Conservation (phyloP, 441 rosid species). For the Gossypium gossypioides region DNA sequence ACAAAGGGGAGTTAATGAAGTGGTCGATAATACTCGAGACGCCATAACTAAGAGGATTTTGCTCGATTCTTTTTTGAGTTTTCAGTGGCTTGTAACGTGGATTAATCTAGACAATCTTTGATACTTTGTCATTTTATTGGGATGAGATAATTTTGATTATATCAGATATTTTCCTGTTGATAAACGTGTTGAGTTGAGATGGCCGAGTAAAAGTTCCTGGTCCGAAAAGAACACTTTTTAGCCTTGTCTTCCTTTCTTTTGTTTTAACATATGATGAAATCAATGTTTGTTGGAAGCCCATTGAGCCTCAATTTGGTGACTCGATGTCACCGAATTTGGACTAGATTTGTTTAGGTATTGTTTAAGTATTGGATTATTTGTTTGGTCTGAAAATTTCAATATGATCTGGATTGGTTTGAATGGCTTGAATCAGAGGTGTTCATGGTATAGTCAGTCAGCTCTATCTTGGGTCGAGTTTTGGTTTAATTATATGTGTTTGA, state of each 20-base stretch:
- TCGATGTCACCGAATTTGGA: no score
- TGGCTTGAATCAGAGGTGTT: no score
- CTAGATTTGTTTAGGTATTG: no score
- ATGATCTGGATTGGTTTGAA: no score
- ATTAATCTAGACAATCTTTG: not conserved
- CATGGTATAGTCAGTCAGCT: no score
- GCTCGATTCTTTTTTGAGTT: not conserved
- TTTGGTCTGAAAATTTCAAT: no score
- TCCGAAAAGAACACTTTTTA: not conserved
- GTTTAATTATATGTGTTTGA: no score
- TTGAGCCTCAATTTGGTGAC: not conserved
- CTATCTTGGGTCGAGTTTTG: no score
- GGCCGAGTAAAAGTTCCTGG: not conserved
- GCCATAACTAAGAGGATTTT: conserved; percentile 28
- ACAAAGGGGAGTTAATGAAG: conserved; percentile 20
- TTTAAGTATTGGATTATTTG: no score
- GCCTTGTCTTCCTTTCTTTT: no score
- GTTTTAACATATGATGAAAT: no score
- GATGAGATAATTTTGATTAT: not conserved
- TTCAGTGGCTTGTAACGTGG: not conserved
- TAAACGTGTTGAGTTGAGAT: not conserved
- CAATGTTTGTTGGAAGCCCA: not conserved
- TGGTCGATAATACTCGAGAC: conserved; percentile 28
- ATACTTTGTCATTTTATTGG: not conserved
- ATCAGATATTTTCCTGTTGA: not conserved